Evolutionary conservation across 306 rosid genomes (phyloP).

Genomic region (Parietaria judaica): DNA sequence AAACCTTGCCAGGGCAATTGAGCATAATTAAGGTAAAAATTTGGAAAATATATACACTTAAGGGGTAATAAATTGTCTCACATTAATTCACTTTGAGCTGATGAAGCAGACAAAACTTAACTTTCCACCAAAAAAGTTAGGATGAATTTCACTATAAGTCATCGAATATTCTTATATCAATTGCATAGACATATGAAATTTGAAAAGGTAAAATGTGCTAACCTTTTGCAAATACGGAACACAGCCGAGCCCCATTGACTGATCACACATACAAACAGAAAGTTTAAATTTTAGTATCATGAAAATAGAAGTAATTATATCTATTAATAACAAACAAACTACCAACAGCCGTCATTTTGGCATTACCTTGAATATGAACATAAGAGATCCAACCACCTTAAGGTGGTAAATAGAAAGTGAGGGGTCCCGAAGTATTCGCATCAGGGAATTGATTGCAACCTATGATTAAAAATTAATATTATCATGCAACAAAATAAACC

Average conservation of each 20-base stretch:
- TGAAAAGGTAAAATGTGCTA: slow-evolving; percentile 17
- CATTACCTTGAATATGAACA: slow-evolving; percentile 95
- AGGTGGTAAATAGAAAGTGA: slow-evolving; percentile 86
- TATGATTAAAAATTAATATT: slow-evolving; percentile 15
- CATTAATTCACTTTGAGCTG: no score
- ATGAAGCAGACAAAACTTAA: no score
- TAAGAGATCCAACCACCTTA: slow-evolving; percentile 92
- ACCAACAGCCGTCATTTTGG: not conserved
- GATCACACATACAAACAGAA: slow-evolving; percentile 38
- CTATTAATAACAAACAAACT: not conserved
- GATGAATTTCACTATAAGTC: no score
- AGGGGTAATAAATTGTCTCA: no score
- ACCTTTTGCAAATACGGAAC: slow-evolving; percentile 98
- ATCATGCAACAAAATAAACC: not conserved
- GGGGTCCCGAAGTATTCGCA: slow-evolving; percentile 97
- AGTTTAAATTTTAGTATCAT: slow-evolving; percentile 22
- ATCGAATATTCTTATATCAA: no score
- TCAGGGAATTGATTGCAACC: slow-evolving; percentile 97
- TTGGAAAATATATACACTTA: no score
- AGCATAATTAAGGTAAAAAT: no score
- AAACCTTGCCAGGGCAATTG: no score
- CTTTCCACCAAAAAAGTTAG: no score
- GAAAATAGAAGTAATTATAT: slow-evolving; percentile 13
- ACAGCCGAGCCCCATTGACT: slow-evolving; percentile 96
- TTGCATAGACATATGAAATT: no score